Evolutionary conservation across 345 rosid genomes (phyloP).

Genomic region (Citrus cavaleriei): DNA sequence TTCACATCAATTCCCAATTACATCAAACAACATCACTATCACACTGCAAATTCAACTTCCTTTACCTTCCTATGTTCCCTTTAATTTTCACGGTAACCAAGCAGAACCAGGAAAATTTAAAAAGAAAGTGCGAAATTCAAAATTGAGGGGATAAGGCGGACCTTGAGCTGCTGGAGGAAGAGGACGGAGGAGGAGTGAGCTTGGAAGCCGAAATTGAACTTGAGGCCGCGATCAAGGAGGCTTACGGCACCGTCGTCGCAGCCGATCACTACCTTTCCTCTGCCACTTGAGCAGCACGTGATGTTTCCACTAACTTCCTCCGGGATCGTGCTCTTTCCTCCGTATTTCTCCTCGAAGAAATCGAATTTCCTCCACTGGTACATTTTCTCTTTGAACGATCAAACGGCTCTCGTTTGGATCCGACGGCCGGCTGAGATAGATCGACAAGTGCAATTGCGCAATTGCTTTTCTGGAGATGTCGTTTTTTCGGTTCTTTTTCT

Average conservation of each 20-base stretch:
- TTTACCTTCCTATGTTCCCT: neutral
- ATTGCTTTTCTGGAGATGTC: neutral
- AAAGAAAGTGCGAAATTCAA: neutral
- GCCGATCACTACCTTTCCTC: conserved; percentile 91
- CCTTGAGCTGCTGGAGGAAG: conserved; percentile 97
- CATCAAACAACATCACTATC: neutral
- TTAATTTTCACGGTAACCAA: conserved; percentile 2
- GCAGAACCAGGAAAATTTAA: neutral
- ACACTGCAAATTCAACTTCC: neutral
- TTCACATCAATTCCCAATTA: neutral
- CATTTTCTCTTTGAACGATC: conserved; percentile 30
- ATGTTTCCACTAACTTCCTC: conserved; percentile 74
- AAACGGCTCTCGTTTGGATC: neutral
- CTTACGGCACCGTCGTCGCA: conserved; percentile 77
- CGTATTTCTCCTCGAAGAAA: conserved; percentile 96
- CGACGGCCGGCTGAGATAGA: neutral
- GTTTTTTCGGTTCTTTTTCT: neutral
- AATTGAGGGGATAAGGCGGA: conserved; percentile 4
- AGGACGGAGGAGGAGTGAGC: conserved; percentile 81
- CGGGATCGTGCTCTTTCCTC: conserved; percentile 70
- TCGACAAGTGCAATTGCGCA: neutral
- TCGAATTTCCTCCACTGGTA: conserved; percentile 98
- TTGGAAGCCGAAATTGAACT: conserved; percentile 80
- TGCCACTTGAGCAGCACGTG: conserved; percentile 90
- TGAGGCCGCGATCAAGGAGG: conserved; percentile 93